Base-by-base conservation (phyloP, 257 asterid genomes). In the Leptodermis oblonga region DNA sequence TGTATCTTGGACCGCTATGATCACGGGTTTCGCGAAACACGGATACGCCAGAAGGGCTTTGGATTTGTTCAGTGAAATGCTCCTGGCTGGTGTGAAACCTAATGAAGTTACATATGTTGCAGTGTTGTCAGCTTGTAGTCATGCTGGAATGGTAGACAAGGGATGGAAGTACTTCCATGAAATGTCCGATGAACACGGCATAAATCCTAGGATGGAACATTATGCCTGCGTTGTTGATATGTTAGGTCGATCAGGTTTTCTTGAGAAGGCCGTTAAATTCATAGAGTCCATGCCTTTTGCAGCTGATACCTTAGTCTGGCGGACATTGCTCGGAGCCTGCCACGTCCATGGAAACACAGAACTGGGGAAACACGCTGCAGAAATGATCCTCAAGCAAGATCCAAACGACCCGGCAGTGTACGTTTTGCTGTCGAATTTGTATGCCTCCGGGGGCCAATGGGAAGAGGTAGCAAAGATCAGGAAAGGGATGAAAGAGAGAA, bases 111-210 rank as follows among this genome's bases (percentile, higher is more conserved):
- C 99, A 23, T 93, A 84, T 54, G 62, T 89, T 13, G 91, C 93
- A 1, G 96, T 93, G 71, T 77, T 93, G 55, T 93, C 96, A 43
- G 99, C 97, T 62, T 89, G 99, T 68, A 93, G 99, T 74, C 99
- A 90, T 74, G 92, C 87, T 3, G 97, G 97, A 11, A 70, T 89
- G 63, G 73, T 82, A 18, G 83, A 87, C 0, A 88, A 84, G 55
- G 97, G 94, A 66, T 83, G 92, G 95, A 77, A 76, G 28, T 83
- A 90, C 76, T 93, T 88, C 36, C 54, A 79, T 20, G 75, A 82
- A 7, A 93, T 90, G 97, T 71, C 66, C 58, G 76, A 53, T 52
- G 80, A 86, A 33, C 92, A 86, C 9, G 81, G 92, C 20, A 81
- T 87, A 67, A 79, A 69, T 67, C 99, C 95, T 8, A 85, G 90